phyloP scores from a whole-genome alignment of 805 yeast species.

The Yamadazyma scolyti region DNA sequence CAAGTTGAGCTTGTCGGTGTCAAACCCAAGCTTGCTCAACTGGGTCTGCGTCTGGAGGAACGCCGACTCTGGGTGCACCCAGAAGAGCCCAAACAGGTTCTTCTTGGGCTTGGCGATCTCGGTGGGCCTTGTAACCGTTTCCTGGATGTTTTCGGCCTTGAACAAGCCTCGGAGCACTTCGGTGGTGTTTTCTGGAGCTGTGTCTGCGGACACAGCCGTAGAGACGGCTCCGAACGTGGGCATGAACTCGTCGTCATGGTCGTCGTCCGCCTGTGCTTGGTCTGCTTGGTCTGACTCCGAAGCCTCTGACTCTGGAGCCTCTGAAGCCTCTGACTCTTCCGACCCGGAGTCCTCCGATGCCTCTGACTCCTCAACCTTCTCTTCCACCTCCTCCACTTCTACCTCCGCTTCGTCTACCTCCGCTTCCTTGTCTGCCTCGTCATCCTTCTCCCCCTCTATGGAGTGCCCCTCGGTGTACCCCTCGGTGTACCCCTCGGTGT shows the following conservation, averaged over 20 bases:
- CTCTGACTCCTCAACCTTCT: slow-evolving; percentile 3
- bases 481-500: slow-evolving; percentile 18
- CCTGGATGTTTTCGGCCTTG: slow-evolving; percentile 35
- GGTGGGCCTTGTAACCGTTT: slow-evolving; percentile 24
- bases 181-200: slow-evolving; percentile 39
- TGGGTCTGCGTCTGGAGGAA: slow-evolving; percentile 84
- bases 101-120: slow-evolving; percentile 10
- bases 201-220: too few relatives aligned
- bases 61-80: slow-evolving; percentile 82
- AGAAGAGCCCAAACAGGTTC: slow-evolving; percentile 54
- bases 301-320: slow-evolving; percentile 11
- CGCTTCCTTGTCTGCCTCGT: slow-evolving; percentile 8
- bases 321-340: slow-evolving; percentile 2
- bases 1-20: slow-evolving; percentile 23
- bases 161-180: slow-evolving; percentile 62
- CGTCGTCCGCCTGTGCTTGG: slow-evolving; percentile 1
- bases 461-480: slow-evolving; percentile 1
- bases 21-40: slow-evolving; percentile 51
- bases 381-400: slow-evolving; percentile 4
- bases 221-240: slow-evolving; percentile 48
- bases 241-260: slow-evolving; percentile 42
- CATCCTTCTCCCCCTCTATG: slow-evolving; percentile 6
- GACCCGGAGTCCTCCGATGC: neutral
- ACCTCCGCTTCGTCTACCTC: slow-evolving; percentile 3
- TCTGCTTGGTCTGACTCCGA: slow-evolving; percentile 1